These are phyloP conservation scores for Cyclocybe aegerita DNA, from an alignment of 768 basidiomycete species.

Conservation along the genomic window DNA sequence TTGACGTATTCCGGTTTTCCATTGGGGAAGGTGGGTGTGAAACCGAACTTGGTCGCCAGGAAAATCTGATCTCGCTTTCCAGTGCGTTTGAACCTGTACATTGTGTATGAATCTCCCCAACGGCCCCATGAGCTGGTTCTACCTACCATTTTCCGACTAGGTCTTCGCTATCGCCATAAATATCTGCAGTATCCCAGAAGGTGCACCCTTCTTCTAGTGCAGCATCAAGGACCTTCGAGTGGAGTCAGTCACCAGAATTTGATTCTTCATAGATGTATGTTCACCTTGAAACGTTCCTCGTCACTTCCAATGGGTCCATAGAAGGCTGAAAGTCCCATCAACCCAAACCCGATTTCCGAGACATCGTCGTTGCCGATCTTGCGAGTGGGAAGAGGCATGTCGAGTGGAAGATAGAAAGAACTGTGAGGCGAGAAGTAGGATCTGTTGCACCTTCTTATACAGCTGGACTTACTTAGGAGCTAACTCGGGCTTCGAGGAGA, in stretches of 20 bases:
- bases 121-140: neutral
- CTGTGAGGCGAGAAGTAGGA: neutral
- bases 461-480: no score
- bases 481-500: no score
- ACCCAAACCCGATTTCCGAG: constrained; percentile 55
- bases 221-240: constrained; percentile 37
- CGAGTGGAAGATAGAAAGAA: neutral
- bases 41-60: no score
- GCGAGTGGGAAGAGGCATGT: constrained; percentile 17
- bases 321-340: constrained; percentile 49
- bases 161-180: constrained; percentile 44
- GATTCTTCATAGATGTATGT: neutral
- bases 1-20: no score
- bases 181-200: constrained; percentile 48
- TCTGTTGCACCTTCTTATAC: neutral
- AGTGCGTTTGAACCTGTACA: no score
- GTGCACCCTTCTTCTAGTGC: constrained; percentile 40
- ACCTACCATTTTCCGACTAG: constrained; percentile 43
- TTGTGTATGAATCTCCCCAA: no score
- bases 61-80: no score
- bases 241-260: neutral
- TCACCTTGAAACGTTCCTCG: constrained; percentile 58
- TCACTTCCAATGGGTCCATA: constrained; percentile 46
- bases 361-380: constrained; percentile 43
- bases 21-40: no score